Base-by-base conservation (phyloP, 2,329 filamentous ascomycete genomes). In the Hymenoscyphus occultus region DNA sequence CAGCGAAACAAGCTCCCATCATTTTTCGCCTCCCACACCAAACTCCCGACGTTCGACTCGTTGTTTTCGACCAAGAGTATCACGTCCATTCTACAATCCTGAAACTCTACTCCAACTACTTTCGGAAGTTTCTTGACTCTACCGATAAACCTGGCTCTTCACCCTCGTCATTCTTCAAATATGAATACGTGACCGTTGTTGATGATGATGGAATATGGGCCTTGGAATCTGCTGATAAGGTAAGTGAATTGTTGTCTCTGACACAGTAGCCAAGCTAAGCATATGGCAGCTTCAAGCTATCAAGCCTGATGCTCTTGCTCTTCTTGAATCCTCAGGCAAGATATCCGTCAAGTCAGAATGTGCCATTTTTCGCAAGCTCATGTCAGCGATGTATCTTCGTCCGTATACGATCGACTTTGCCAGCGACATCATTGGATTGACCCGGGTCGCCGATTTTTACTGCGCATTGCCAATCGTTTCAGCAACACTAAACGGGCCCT, bases 61-160 rank as follows among this genome's bases (percentile, higher is more conserved):
- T 12, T 7, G 65, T 65, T 9, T 64, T 65, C 32, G 32, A 32
- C 16, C n/a, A 63, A 39, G 61, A 39, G 19, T 62, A 60, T 60
- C 63, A 69, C 63, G 64, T 68, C 58, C 67, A 65, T 39, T 67
- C 67, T 2, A 45, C 57, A 1, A 35, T 68, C 10, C 19, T 67
- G 3, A 65, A 65, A 48, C 61, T 68, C 1, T 10, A 68, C 16
- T 65, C 65, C 2, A 54, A 31, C n/a, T 65, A 64, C 16, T 65
- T 68, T 19, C 56, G 63, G 10, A 48, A 54, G 51, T 64, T 66
- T 45, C 19, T 66, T 3, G 60, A 67, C 31, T 56, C 59, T 39
- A 16, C 35, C 22, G 57, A 64, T n/a, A 56, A 64, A 14, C 7
- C 31, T 22, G 31, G 31, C 9, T 6, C 3, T 6, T 13, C 42